phyloP scores from a whole-genome alignment of 1,284 basidiomycete species.

The Waitea zeae region DNA sequence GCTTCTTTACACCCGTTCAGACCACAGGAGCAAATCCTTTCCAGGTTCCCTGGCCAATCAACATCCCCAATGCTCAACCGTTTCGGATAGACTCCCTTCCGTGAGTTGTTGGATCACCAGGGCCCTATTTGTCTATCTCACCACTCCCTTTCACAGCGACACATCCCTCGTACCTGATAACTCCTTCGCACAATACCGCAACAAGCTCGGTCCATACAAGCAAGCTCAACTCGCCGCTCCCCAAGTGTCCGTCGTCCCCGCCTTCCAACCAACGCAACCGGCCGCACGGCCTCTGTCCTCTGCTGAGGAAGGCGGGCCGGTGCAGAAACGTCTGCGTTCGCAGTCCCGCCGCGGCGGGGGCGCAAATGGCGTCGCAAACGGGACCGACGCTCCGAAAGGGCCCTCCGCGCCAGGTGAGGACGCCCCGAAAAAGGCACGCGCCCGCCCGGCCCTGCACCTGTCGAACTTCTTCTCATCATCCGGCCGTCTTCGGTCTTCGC shows the following conservation, averaged over 20 bases:
- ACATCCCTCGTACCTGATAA: no score
- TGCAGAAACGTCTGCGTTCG: slow-evolving; percentile 55
- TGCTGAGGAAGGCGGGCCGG: slow-evolving; percentile 62
- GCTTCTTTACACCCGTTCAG: slow-evolving; percentile 68
- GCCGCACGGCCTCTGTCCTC: slow-evolving; percentile 62
- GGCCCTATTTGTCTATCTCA: no score
- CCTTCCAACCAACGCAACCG: slow-evolving; percentile 26
- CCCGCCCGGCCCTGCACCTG: slow-evolving; percentile 62
- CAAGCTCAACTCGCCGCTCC: no score
- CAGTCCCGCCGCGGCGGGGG: slow-evolving; percentile 35
- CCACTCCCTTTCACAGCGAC: no score
- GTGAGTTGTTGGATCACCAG: not conserved
- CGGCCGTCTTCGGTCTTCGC: slow-evolving; percentile 44
- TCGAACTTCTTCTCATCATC: slow-evolving; percentile 69
- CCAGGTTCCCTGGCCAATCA: not conserved
- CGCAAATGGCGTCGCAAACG: slow-evolving; percentile 26
- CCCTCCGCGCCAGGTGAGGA: slow-evolving; percentile 24
- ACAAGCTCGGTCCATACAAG: slow-evolving; percentile 43
- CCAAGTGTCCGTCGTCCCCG: no score
- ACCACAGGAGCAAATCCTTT: slow-evolving; percentile 27
- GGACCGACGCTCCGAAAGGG: slow-evolving; percentile 20
- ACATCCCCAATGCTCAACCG: slow-evolving; percentile 23
- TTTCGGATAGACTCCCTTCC: slow-evolving; percentile 37
- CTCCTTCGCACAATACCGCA: slow-evolving; percentile 9
- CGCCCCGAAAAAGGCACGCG: slow-evolving; percentile 69